These are phyloP conservation scores for Floccularia luteovirens DNA, from an alignment of 768 basidiomycete species.

Conservation along the genomic window DNA sequence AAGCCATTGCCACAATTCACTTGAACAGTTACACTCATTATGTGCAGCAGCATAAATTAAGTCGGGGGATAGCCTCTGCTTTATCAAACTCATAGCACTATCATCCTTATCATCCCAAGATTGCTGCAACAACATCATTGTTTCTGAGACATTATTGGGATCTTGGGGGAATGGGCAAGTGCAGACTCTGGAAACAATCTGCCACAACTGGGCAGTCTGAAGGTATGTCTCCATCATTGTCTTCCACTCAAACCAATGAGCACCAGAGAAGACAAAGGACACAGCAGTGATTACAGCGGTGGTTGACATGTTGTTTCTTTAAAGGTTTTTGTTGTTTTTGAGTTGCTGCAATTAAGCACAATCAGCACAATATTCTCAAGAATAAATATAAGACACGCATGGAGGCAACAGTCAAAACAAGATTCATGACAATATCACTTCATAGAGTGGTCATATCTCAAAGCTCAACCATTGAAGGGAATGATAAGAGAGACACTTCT, in stretches of 20 bases:
- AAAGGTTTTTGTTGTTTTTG: not conserved
- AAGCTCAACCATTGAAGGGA: no score
- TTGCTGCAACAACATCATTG: not conserved
- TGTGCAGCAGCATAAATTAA: not conserved
- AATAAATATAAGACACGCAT: conserved; percentile 2
- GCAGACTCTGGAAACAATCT: not conserved
- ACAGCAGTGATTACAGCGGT: not conserved
- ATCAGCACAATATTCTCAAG: conserved; percentile 5
- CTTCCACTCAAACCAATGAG: not conserved
- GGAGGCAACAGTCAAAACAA: no score
- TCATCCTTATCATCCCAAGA: not conserved
- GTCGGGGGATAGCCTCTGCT: not conserved
- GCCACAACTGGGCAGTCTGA: not conserved
- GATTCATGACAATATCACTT: no score
- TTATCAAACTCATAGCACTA: not conserved
- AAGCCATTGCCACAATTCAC: not conserved
- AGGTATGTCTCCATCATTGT: not conserved
- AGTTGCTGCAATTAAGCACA: not conserved
- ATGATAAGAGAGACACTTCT: no score
- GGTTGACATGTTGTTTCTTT: not conserved
- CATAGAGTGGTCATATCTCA: no score
- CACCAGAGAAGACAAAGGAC: not conserved
- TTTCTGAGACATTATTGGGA: not conserved
- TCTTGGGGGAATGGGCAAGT: no score
- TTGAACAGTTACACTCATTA: not conserved